Conservation (phyloP, 2,329 filamentous ascomycete species). For the Sporothrix globosa region DNA sequence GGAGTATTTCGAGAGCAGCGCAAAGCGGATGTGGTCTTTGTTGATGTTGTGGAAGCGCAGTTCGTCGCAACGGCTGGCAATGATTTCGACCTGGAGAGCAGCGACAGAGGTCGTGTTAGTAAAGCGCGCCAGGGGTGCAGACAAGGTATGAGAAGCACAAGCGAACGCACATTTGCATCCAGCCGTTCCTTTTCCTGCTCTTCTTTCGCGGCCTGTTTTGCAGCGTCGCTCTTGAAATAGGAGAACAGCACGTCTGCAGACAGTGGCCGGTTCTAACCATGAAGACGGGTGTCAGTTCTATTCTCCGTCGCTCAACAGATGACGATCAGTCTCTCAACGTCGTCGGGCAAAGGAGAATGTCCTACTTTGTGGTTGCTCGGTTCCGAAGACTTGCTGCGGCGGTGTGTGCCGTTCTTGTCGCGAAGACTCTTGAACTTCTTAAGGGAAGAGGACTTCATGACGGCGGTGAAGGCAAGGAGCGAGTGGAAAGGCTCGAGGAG, state of each 20-base stretch:
- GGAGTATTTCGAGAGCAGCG: slow-evolving; percentile 64
- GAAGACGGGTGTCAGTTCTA: not conserved
- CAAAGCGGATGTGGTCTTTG: slow-evolving; percentile 61
- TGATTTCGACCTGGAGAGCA: slow-evolving; percentile 47
- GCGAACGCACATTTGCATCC: slow-evolving; percentile 30
- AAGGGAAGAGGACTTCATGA: slow-evolving; percentile 57
- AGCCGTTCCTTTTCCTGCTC: slow-evolving; percentile 51
- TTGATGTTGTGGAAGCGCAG: slow-evolving; percentile 52
- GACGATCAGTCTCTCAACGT: not conserved
- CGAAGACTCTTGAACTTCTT: slow-evolving; percentile 72
- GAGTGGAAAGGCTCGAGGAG: not conserved
- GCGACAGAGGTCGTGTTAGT: not conserved
- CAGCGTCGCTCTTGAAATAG: slow-evolving; percentile 65
- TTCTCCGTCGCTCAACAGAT: not conserved
- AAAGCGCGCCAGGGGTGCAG: not conserved
- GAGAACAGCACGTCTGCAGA: slow-evolving; percentile 63
- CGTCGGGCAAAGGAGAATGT: not conserved
- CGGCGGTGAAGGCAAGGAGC: slow-evolving; percentile 37
- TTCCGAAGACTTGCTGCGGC: slow-evolving; percentile 60
- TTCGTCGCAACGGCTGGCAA: slow-evolving; percentile 48
- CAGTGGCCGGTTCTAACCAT: slow-evolving; percentile 53
- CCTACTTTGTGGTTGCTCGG: slow-evolving; percentile 54
- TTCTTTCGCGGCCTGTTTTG: slow-evolving; percentile 60
- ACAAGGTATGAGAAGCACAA: not conserved
- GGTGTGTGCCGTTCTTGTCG: slow-evolving; percentile 62